Evolutionary conservation across 495 filamentous ascomycete species (phyloP), one percentile per base, ranked within the genome.

Genomic region (Cercophora samala): DNA sequence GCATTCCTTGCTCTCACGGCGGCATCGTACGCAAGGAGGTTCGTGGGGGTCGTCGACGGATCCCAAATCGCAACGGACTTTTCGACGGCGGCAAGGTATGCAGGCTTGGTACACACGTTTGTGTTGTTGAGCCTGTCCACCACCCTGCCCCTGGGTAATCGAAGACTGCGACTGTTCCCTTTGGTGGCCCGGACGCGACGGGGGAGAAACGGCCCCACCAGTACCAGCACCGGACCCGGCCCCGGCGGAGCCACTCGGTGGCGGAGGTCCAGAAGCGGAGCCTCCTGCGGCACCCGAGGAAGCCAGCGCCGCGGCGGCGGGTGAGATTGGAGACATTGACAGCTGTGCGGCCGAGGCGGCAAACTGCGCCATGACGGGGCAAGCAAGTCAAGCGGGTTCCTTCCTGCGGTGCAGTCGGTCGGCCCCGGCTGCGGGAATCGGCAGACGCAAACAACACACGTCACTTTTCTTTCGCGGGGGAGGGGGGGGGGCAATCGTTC

Each of bases 21-120:
- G 88, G 77, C 95, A 99, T 74, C 95, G 87, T 66, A 94, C 91
- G 73, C 95, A 99, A 1, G 96, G 96, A 54, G 95, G 95, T 68
- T 94, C 91, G 75, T 93, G 88, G 42, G 95, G 95, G 67, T 94
- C 90, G 79, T 99, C 95, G 72, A 98, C 93, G 78, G 91, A 93
- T 65, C 93, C 93, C 58, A 96, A 83, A 75, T 97, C 93, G 78
- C 93, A 97, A 67, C 93, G 92, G 46, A 97, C 93, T 78, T 97
- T 97, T 71, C 93, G 87, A 61, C 90, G 89, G 22, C 93, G 88
- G 75, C 93, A 97, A 9, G 93, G 93, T 73, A 96, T 95, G 79
- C 93, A 97, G 53, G 90, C 90, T 79, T 93, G 90, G 72, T 93
- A 93, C 63, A 90, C 89, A 65, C 89, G 87, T 69, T 89, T 88